A percentile compares a stretch with the other conserved stretches of the same genome.
These are phyloP conservation scores for Apium graveolens DNA, from an alignment of 129 eudicot species.

Conservation along the genomic window DNA sequence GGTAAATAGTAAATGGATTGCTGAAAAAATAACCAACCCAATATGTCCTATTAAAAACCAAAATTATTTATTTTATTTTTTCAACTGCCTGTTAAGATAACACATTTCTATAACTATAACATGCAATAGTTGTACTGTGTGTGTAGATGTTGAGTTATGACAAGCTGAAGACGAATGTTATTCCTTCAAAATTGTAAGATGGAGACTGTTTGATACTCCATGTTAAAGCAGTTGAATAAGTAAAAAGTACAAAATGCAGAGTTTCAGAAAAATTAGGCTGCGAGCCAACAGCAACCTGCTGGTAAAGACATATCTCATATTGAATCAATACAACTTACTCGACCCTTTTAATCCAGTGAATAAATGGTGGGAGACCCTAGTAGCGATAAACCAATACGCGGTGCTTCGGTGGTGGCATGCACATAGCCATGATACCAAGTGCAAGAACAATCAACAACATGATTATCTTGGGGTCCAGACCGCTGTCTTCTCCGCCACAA, in stretches of 20 bases:
- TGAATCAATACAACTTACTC: neutral
- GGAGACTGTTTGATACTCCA: neutral
- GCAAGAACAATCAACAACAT: neutral
- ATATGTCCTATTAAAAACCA: too few species aligned
- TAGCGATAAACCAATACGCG: neutral
- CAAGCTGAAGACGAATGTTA: neutral
- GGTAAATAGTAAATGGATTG: too few species aligned
- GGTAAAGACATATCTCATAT: neutral
- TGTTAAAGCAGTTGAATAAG: neutral
- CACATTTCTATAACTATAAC: too few species aligned
- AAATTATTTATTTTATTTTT: too few species aligned
- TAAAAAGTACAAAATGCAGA: neutral
- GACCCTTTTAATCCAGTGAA: neutral
- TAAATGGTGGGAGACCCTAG: neutral
- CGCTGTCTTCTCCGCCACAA: neutral
- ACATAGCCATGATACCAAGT: neutral
- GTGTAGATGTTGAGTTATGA: neutral
- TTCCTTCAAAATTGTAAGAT: neutral
- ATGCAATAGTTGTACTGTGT: neutral
- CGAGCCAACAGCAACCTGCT: neutral
- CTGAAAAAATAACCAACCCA: too few species aligned
- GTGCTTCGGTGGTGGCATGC: slow-evolving; percentile 3
- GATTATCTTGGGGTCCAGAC: neutral
- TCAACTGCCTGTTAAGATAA: too few species aligned
- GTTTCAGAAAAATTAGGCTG: neutral